phyloP scores from a whole-genome alignment of 148 eudicot species.

The Vaccinium macrocarpon region DNA sequence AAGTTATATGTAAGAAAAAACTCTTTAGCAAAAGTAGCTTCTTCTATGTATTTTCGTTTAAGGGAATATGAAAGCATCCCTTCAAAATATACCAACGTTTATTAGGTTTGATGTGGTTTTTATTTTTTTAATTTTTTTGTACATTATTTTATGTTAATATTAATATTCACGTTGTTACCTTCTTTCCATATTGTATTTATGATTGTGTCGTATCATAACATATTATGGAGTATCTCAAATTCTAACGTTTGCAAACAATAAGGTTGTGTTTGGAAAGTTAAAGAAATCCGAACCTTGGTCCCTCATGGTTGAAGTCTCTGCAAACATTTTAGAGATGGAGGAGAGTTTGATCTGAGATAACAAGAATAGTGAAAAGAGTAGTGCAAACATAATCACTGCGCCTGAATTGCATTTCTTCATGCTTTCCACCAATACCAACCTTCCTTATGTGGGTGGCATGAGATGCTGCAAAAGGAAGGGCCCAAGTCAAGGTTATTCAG shows the following conservation, averaged over 20 bases:
- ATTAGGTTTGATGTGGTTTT: background rate
- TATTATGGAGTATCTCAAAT: no score
- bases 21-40: background rate
- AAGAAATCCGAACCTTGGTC: constrained; percentile 9
- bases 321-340: constrained; percentile 5
- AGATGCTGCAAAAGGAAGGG: background rate
- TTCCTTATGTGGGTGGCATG: background rate
- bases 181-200: no score
- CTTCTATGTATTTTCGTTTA: no score
- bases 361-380: background rate
- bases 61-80: no score
- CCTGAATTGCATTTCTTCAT: constrained; percentile 18
- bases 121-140: background rate
- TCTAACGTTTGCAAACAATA: no score
- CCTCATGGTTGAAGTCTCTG: background rate
- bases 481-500: background rate
- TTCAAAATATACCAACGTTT: background rate
- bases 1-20: background rate
- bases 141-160: background rate
- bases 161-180: no score
- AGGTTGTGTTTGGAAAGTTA: no score
- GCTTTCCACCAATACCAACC: background rate
- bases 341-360: constrained; percentile 26
- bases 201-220: no score
- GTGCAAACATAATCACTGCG: background rate